phyloP scores from a whole-genome alignment of 2,329 filamentous ascomycete species.

The Emmonsiellopsis sp. region DNA sequence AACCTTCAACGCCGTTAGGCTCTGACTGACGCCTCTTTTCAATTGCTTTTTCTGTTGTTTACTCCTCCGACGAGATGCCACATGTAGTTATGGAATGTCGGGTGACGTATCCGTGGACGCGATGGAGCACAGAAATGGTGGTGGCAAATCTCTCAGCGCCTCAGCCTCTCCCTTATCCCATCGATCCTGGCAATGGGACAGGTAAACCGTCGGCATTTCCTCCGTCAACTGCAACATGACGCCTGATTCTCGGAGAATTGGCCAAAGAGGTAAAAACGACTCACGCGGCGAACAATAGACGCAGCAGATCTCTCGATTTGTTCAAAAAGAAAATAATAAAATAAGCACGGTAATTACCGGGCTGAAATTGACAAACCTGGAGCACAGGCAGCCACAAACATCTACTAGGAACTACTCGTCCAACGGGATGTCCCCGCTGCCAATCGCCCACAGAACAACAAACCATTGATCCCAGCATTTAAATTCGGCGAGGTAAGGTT shows the following conservation, averaged over 20 bases:
- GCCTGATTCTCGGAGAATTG: not conserved
- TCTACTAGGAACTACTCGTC: not conserved
- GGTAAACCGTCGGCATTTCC: not conserved
- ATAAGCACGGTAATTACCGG: no score
- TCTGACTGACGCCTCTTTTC: no score
- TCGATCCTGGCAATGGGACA: not conserved
- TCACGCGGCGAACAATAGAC: no score
- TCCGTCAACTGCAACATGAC: not conserved
- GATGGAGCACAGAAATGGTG: not conserved
- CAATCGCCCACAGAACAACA: not conserved
- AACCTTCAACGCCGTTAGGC: no score
- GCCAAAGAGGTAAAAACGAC: not conserved
- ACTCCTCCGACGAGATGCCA: not conserved
- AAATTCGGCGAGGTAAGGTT: not conserved
- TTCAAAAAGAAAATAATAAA: no score
- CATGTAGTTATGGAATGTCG: not conserved
- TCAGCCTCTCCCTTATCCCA: not conserved
- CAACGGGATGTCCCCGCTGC: not conserved
- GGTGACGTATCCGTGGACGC: not conserved
- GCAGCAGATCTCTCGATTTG: no score
- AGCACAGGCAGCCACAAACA: not conserved
- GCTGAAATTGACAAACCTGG: not conserved
- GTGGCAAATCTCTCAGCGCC: not conserved
- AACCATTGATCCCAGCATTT: not conserved
- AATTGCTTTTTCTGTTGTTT: not conserved